Base-by-base conservation (phyloP, 306 rosid species). In the Fragaria iinumae region DNA sequence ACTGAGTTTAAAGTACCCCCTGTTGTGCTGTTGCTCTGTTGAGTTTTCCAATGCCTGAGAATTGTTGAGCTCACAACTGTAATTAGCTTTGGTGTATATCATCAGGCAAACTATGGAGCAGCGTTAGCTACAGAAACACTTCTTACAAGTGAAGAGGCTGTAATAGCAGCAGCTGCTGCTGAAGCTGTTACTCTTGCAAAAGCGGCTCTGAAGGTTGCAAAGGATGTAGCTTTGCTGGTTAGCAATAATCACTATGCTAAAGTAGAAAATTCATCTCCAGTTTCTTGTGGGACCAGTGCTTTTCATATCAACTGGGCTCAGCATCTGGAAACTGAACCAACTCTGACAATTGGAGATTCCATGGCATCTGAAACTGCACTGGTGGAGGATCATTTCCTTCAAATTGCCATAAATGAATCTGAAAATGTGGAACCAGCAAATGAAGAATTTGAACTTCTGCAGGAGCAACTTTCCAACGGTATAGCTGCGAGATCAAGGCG, bases 121-220 rank as follows among this genome's bases (percentile, higher is more conserved):
- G 82, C 92, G 62, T 77, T 93, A 57, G 86, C 92, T 50, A 73
- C 91, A 3, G 95, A 93, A 79, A 88, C 90, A 36, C 96, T 92
- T 75, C 79, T 95, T 41, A 86, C 88, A 18, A 87, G 88, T 84
- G 97, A 95, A 84, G 97, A 95, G 81, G 97, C 96, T 20, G 84
- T 86, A 11, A 87, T 95, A 80, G 89, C 92, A 49, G 97, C 97
- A 23, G 99, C 99, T 48, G 90, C 99, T 20, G 90, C 97, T 55
- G 96, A 95, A 87, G 97, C 97, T 34, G 86, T 95, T 76, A 80
- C 97, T 80, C 99, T 90, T 82, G 97, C 97, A 49, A 95, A 87
- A 81, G 97, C 97, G 8, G 97, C 97, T 36, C 84, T 84, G 56
- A 88, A 92, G 84, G 85, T 92, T 89, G 97, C 97, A 67, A 92